Base-by-base conservation (phyloP, 2,329 filamentous ascomycete species). In the Penicillium crustosum region DNA sequence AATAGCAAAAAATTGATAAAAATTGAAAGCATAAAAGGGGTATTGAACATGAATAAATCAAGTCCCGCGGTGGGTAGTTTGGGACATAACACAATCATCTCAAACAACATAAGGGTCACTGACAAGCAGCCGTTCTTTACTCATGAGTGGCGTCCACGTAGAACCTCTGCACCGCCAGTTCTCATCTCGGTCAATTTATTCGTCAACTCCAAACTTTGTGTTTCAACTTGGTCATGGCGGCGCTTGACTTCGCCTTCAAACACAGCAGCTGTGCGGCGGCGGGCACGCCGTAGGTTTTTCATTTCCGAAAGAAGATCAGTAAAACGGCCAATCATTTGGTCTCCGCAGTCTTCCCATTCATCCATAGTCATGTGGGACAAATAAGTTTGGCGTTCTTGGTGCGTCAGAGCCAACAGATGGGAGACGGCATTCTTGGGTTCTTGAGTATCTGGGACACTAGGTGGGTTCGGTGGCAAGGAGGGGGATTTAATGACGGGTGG, bases 311-410 rank as follows among this genome's bases (percentile, higher is more conserved):
- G 68, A 41, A 86, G 72, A 5, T 76, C 71, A 48, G 75, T 75
- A 64, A 87, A 86, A 49, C 79, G 77, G 1, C 81, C 79, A 1
- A 87, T 75, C 45, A 88, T 80, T 78, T 84, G 83, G 57, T 86
- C 82, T 3, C 85, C 85, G 23, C 83, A 82, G 45, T 85, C 79
- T 70, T 87, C 85, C 83, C 85, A 87, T 60, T 86, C 79, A 4
- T 77, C 70, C 17, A 86, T 77, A 0, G 75, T 72, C 41, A 87
- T 74, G 10, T 77, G 78, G 2, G 75, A 71, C 61, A 88, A 81
- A 68, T 86, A 84, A 0, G 71, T 63, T 4, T 70, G 68, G 59
- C 84, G 81, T 4, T 79, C 73, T 27, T 71, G 50, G 1, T 71
- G 70, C 23, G 72, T 66, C 15, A 77, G 68, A 5, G 61, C 68